Percentiles rank a stretch among this genome's conserved stretches.
These are phyloP conservation scores for Alternaria ventricosa DNA, from an alignment of 2,329 filamentous ascomycete genomes.

Conservation along the genomic window DNA sequence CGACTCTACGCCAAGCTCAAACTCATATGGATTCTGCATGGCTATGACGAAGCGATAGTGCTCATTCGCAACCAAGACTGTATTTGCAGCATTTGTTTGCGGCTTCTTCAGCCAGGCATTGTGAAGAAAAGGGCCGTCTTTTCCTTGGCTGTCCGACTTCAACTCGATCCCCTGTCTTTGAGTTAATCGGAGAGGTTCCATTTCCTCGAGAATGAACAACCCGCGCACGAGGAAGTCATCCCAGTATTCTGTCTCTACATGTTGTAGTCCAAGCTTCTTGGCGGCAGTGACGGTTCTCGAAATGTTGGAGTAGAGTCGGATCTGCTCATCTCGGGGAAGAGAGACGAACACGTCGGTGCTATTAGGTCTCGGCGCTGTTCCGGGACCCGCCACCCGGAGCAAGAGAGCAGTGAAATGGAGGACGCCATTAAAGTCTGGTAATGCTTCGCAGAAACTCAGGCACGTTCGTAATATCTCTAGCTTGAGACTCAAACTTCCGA, in stretches of 20 bases:
- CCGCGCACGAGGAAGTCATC: slow-evolving; percentile 90
- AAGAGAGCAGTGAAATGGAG: slow-evolving; percentile 85
- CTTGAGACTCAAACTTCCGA: slow-evolving; percentile 82
- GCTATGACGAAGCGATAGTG: slow-evolving; percentile 78
- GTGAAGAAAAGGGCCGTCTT: slow-evolving; percentile 84
- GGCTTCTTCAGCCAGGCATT: slow-evolving; percentile 84
- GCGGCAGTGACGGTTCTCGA: slow-evolving; percentile 81
- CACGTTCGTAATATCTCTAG: slow-evolving; percentile 87
- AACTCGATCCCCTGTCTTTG: slow-evolving; percentile 45
- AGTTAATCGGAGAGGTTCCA: slow-evolving; percentile 34
- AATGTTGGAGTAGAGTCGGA: slow-evolving; percentile 83
- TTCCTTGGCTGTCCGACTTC: slow-evolving; percentile 46
- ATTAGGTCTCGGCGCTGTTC: slow-evolving; percentile 72
- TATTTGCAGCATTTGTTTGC: slow-evolving; percentile 63
- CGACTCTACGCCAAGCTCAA: slow-evolving; percentile 87
- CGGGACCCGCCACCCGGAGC: slow-evolving; percentile 80
- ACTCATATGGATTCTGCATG: slow-evolving; percentile 92
- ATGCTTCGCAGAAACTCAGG: slow-evolving; percentile 89
- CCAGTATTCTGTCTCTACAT: slow-evolving; percentile 87
- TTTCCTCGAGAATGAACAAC: slow-evolving; percentile 67
- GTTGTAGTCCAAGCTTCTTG: slow-evolving; percentile 72
- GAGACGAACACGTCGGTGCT: slow-evolving; percentile 73
- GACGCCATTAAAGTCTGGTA: slow-evolving; percentile 92
- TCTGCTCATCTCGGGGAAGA: slow-evolving; percentile 82
- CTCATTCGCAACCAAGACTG: slow-evolving; percentile 80